Conservation (phyloP, 768 basidiomycete species). For the Rhodosporidiobolus sp. region DNA sequence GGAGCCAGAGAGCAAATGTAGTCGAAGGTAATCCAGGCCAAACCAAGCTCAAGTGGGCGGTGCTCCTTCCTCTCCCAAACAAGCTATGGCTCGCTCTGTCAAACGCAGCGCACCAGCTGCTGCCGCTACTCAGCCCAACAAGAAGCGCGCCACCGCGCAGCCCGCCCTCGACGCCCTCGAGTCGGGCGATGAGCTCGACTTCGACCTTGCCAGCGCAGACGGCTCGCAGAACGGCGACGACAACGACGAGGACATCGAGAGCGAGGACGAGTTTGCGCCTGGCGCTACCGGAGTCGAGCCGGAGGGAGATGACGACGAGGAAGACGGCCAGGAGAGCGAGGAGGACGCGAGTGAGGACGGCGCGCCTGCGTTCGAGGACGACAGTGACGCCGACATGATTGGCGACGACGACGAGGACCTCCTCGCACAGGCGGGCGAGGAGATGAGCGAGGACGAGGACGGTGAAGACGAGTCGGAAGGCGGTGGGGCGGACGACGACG, state of each 20-base stretch:
- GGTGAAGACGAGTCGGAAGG: neutral
- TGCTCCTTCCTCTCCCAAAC: no score
- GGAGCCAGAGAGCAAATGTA: no score
- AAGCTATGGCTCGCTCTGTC: slow-evolving; percentile 4
- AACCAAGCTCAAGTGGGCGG: neutral
- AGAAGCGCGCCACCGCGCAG: slow-evolving; percentile 2
- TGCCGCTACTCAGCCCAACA: neutral
- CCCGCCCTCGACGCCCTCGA: neutral
- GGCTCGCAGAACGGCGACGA: slow-evolving; percentile 33
- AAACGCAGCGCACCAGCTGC: slow-evolving; percentile 11
- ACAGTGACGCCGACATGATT: slow-evolving; percentile 36
- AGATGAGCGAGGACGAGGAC: slow-evolving; percentile 20
- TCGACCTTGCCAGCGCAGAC: slow-evolving; percentile 26
- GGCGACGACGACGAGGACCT: slow-evolving; percentile 38
- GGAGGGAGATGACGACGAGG: slow-evolving; percentile 17
- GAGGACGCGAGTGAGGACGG: slow-evolving; percentile 26
- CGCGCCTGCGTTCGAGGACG: neutral
- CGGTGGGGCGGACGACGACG: slow-evolving; percentile 9
- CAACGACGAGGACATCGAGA: slow-evolving; percentile 20
- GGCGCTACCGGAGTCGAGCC: slow-evolving; percentile 28
- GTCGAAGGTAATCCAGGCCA: neutral
- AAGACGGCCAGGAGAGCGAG: slow-evolving; percentile 15
- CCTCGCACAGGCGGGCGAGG: slow-evolving; percentile 3
- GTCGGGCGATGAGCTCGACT: neutral
- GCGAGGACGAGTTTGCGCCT: slow-evolving; percentile 18